phyloP scores from a whole-genome alignment of 441 rosid genomes.

The Lepidium campestre region DNA sequence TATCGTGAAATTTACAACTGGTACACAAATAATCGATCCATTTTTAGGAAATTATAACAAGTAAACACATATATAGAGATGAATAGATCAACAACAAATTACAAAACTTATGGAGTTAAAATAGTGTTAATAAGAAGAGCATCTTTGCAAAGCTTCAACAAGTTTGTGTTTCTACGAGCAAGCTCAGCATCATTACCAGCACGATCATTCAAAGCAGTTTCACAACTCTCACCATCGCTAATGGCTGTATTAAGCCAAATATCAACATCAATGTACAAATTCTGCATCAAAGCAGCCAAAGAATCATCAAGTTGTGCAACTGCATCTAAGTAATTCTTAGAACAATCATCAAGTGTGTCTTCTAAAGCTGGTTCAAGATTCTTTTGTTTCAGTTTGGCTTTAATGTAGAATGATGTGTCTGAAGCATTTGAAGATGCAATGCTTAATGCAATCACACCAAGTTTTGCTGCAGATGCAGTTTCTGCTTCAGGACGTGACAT shows the following conservation, averaged over 20 bases:
- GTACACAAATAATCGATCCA: neutral
- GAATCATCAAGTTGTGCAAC: conserved; percentile 34
- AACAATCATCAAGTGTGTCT: conserved; percentile 31
- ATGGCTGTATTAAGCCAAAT: conserved; percentile 32
- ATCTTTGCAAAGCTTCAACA: conserved; percentile 29
- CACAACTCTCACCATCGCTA: conserved; percentile 26
- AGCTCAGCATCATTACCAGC: conserved; percentile 30
- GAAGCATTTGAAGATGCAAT: conserved; percentile 27
- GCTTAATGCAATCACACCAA: conserved; percentile 30
- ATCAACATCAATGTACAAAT: conserved; percentile 20
- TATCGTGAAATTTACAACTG: neutral
- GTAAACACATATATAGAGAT: neutral
- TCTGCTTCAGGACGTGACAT: conserved; percentile 19
- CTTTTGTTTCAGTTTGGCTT: conserved; percentile 12
- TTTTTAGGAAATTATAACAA: neutral
- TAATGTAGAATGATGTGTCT: conserved; percentile 29
- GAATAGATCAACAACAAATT: neutral
- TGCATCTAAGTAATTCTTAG: conserved; percentile 28
- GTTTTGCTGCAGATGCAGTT: conserved; percentile 28
- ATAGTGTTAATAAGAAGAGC: conserved; percentile 30
- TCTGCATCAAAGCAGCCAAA: conserved; percentile 27
- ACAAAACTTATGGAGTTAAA: conserved; percentile 22
- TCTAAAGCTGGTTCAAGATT: conserved; percentile 32
- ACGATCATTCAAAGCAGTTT: conserved; percentile 23
- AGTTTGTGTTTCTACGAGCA: conserved; percentile 22